phyloP scores from a whole-genome alignment of 2,329 filamentous ascomycete genomes.

The Trichophaea hybrida region DNA sequence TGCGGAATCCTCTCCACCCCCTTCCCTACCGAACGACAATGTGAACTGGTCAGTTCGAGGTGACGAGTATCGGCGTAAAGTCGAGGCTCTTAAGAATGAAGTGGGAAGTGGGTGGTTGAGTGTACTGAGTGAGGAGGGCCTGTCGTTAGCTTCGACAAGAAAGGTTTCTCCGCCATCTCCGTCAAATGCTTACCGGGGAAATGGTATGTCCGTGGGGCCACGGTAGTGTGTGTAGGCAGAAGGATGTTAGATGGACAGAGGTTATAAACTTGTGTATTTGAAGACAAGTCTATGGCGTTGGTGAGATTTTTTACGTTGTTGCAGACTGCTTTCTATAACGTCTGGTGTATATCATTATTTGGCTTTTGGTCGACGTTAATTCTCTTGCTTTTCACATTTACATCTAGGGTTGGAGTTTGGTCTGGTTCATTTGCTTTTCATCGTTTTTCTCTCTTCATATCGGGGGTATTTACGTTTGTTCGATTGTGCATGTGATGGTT shows the following conservation, averaged over 20 bases:
- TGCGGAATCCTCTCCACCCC: slow-evolving; percentile 23
- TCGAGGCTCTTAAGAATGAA: slow-evolving; percentile 71
- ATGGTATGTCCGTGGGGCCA: neutral
- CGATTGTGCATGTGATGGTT: no score
- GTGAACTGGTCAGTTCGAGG: slow-evolving; percentile 52
- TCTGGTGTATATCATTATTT: no score
- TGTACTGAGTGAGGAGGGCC: slow-evolving; percentile 59
- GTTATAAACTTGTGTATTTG: no score
- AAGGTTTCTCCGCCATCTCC: slow-evolving; percentile 6
- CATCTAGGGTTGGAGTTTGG: slow-evolving; percentile 9
- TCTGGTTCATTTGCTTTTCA: no score
- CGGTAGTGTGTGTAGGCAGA: neutral
- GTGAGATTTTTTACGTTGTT: no score
- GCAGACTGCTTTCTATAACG: no score
- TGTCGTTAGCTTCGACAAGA: slow-evolving; percentile 19
- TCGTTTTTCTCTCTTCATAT: no score
- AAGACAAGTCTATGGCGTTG: no score
- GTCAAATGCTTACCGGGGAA: neutral
- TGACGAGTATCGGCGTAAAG: slow-evolving; percentile 72
- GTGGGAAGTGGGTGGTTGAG: slow-evolving; percentile 80
- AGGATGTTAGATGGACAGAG: no score
- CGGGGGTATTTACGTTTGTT: no score
- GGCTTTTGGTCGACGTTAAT: slow-evolving; percentile 5
- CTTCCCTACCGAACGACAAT: slow-evolving; percentile 6
- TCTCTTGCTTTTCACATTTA: slow-evolving; percentile 10